Percentiles rank a stretch among this genome's conserved stretches.
Evolutionary conservation across 768 basidiomycete species (phyloP).

Genomic region (Auricularia sp.): DNA sequence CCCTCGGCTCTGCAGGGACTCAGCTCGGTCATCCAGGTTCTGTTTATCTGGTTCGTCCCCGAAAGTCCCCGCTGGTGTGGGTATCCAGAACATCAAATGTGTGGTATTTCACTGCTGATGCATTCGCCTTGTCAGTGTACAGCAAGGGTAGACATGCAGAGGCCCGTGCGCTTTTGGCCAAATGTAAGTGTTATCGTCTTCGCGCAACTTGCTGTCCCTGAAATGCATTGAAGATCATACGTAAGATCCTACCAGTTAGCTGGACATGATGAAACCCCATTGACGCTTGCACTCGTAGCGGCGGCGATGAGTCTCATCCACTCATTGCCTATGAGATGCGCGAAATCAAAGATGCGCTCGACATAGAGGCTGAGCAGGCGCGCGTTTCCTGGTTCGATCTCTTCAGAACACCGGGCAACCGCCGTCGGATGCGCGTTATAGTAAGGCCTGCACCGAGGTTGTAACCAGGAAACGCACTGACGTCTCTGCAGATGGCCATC

Average conservation of each 20-base stretch:
- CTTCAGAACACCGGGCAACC: slow-evolving; percentile 19
- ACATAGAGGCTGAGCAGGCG: slow-evolving; percentile 14
- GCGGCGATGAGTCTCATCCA: neutral
- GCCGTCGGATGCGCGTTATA: slow-evolving; percentile 17
- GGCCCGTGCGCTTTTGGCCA: slow-evolving; percentile 21
- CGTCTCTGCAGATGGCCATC: neutral
- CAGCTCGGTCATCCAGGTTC: slow-evolving; percentile 20
- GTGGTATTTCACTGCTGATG: neutral
- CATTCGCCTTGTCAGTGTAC: slow-evolving; percentile 12
- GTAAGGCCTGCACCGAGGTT: slow-evolving; percentile 5
- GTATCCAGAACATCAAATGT: neutral
- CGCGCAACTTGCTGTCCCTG: neutral
- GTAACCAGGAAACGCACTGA: neutral
- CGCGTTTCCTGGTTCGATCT: slow-evolving; percentile 12
- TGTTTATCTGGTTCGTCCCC: slow-evolving; percentile 25
- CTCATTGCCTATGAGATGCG: slow-evolving; percentile 13
- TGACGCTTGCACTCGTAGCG: neutral
- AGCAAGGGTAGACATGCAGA: slow-evolving; percentile 24
- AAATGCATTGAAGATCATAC: neutral
- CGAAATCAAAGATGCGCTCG: slow-evolving; percentile 21
- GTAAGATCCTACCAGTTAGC: neutral
- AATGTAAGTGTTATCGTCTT: slow-evolving; percentile 2
- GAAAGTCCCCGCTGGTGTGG: slow-evolving; percentile 28
- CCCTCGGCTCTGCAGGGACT: slow-evolving; percentile 23
- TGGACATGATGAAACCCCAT: slow-evolving; percentile 1